A percentile compares a stretch with the other conserved stretches of the same genome.
These are phyloP conservation scores for Talaromyces liani DNA, from an alignment of 495 filamentous ascomycete species.

Conservation along the genomic window DNA sequence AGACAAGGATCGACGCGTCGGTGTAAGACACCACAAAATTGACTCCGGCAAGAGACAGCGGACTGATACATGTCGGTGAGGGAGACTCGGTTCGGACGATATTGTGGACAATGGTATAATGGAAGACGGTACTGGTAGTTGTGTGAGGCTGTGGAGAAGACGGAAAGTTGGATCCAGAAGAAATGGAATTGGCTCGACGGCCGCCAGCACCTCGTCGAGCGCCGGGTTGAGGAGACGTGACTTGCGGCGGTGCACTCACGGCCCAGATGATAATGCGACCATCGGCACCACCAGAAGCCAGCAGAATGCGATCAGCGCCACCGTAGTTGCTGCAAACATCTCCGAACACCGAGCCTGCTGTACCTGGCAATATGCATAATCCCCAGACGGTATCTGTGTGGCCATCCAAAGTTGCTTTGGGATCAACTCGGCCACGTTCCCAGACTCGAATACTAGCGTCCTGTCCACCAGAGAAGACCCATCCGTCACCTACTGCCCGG, in stretches of 20 bases:
- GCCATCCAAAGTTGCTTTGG: slow-evolving; percentile 88
- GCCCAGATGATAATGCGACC: slow-evolving; percentile 92
- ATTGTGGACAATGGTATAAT: slow-evolving; percentile 70
- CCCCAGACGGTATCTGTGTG: slow-evolving; percentile 96
- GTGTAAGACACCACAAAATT: slow-evolving; percentile 89
- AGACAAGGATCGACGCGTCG: slow-evolving; percentile 84
- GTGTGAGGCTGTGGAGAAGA: slow-evolving; percentile 83
- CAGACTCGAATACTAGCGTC: slow-evolving; percentile 90
- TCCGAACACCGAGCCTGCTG: slow-evolving; percentile 70
- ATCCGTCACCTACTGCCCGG: slow-evolving; percentile 78
- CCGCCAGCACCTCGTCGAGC: slow-evolving; percentile 60
- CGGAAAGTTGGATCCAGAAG: slow-evolving; percentile 82
- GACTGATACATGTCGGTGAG: slow-evolving; percentile 86
- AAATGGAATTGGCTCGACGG: slow-evolving; percentile 81
- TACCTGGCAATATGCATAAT: slow-evolving; percentile 86
- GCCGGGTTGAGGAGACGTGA: slow-evolving; percentile 70
- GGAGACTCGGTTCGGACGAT: slow-evolving; percentile 66
- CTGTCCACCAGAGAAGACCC: slow-evolving; percentile 96
- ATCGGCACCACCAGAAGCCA: slow-evolving; percentile 90
- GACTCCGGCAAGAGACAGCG: slow-evolving; percentile 77
- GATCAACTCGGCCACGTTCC: slow-evolving; percentile 89
- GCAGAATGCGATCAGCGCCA: slow-evolving; percentile 70
- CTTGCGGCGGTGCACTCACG: slow-evolving; percentile 81
- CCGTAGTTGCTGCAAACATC: slow-evolving; percentile 59
- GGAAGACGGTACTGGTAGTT: slow-evolving; percentile 59